A percentile compares a stretch with the other conserved stretches of the same genome.
Evolutionary conservation across 768 basidiomycete species (phyloP).

Genomic region (Pilatotrama ljubarskyi): DNA sequence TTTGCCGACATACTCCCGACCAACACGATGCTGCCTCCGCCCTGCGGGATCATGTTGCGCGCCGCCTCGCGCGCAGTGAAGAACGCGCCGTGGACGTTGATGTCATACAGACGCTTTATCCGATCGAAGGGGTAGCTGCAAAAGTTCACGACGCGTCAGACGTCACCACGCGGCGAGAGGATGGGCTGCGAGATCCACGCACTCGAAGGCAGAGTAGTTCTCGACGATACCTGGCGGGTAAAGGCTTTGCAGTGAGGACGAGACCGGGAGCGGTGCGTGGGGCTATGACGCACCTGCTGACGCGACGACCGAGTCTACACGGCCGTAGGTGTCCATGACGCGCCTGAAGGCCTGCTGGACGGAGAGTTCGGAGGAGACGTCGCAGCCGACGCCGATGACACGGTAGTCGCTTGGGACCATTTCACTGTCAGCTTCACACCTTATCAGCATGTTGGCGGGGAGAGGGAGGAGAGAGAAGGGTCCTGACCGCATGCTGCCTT

Average conservation of each 20-base stretch:
- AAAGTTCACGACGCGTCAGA: conserved; percentile 12
- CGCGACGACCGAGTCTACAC: conserved; percentile 82
- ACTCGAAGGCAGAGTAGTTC: conserved; percentile 88
- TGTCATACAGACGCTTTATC: conserved; percentile 80
- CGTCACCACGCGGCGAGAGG: conserved; percentile 3
- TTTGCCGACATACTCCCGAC: conserved; percentile 91
- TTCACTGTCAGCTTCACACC: conserved; percentile 52
- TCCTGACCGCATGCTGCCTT: conserved; percentile 51
- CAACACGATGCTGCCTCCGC: conserved; percentile 80
- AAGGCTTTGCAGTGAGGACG: not conserved
- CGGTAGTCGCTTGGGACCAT: conserved; percentile 56
- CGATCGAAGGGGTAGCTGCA: conserved; percentile 82
- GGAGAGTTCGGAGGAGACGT: conserved; percentile 80
- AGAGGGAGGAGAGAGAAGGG: conserved; percentile 5
- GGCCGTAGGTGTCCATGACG: conserved; percentile 64
- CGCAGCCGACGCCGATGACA: conserved; percentile 78
- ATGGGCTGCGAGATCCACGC: conserved; percentile 28
- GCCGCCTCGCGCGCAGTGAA: conserved; percentile 97
- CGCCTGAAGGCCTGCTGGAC: conserved; percentile 73
- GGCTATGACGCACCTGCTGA: conserved; percentile 67
- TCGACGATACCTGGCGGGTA: conserved; percentile 69
- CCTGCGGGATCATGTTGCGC: conserved; percentile 81
- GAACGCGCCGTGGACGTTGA: conserved; percentile 94
- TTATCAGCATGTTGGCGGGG: conserved; percentile 30
- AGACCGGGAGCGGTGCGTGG: not conserved